Evolutionary conservation across 2,329 filamentous ascomycete genomes (phyloP), one percentile per base, ranked within the genome.

Genomic region (Penicillium sp.): DNA sequence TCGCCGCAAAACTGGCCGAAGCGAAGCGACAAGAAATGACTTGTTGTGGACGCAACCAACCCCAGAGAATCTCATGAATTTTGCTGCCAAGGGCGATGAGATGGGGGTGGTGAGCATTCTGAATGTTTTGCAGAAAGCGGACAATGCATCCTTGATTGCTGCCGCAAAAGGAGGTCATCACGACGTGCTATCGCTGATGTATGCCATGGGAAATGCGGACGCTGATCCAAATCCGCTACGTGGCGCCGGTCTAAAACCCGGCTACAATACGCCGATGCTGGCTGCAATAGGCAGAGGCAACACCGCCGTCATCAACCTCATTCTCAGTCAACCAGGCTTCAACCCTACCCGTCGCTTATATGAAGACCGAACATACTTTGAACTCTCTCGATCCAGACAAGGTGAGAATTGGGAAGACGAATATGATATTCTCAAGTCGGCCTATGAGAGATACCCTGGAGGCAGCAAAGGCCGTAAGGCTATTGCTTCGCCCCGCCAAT

Each of bases 391-490:
- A 64, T 86, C 90, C 46, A 86, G 91, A 40, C 86, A 87, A 62
- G 93, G 94, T 0, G 90, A 92, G 7, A 89, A 90, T 57, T 97
- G 92, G 91, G 88, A 93, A 70, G 87, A 93, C 58, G 94, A 99
- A 71, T 87, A 89, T 60, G 84, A 91, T 42, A 78, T 95, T 53
- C 74, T 99, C 47, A 92, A 92, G 70, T 82, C 86, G n/a, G 77
- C 78, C 1, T 79, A 75, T 56, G 75, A 80, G 44, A 74, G 73
- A 29, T 69, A 73, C 57, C 62, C 25, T 59, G 60, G 47, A 55
- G 56, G 29, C 67, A 70, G 58, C 4, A 76, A 74, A 53, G 58
- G 54, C 26, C 70, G 69, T 20, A 75, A 72, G 55, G 57, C 61
- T 48, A 55, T 59, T n/a, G 66, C 66, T 46, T 77, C 75, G 11